Evolutionary conservation across 306 rosid species (phyloP).

Genomic region (Canavalia ensiformis): DNA sequence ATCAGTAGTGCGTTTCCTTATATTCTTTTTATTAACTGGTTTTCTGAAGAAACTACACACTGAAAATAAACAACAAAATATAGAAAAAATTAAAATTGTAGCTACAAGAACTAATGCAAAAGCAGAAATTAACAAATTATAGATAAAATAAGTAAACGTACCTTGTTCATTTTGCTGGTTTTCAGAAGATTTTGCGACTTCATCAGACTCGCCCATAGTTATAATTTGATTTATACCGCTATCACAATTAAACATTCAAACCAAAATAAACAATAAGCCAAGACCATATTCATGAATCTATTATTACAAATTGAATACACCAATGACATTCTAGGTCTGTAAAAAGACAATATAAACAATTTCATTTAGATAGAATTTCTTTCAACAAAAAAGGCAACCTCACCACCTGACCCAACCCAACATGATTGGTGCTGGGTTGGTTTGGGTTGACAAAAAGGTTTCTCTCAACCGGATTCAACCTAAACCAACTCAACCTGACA

Average conservation of each 20-base stretch:
- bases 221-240: neutral
- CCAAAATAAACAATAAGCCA: neutral
- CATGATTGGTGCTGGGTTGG: no score
- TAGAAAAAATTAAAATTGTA: no score
- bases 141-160: constrained; percentile 2
- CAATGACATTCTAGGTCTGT: neutral
- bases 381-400: neutral
- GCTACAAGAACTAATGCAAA: constrained; percentile 2
- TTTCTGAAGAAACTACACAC: constrained; percentile 60
- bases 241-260: neutral
- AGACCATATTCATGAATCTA: neutral
- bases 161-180: constrained; percentile 55
- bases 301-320: neutral
- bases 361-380: neutral
- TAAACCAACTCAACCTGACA: no score
- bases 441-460: no score
- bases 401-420: neutral
- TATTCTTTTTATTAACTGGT: constrained; percentile 54
- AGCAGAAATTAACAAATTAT: neutral
- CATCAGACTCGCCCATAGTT: constrained; percentile 51
- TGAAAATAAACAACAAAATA: constrained; percentile 33
- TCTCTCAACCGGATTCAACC: no score
- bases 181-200: constrained; percentile 41
- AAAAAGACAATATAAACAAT: neutral
- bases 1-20: constrained; percentile 49